These are phyloP conservation scores for Grosmannia huntii DNA, from an alignment of 2,329 filamentous ascomycete genomes.

Conservation along the genomic window DNA sequence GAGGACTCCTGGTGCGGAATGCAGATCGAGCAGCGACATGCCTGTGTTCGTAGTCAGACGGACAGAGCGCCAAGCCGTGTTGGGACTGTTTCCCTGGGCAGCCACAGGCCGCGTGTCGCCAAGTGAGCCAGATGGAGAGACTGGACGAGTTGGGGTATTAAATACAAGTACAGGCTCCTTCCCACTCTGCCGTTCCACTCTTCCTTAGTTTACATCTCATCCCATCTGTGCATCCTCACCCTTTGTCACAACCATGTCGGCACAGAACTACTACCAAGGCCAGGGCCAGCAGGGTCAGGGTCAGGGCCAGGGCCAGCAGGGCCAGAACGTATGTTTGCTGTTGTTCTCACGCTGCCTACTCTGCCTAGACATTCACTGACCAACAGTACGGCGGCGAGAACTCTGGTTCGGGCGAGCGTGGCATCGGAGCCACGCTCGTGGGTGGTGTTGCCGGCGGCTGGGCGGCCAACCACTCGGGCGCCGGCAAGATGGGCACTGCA, in stretches of 20 bases:
- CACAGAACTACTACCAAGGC: slow-evolving; percentile 13
- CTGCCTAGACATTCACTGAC: slow-evolving; percentile 1
- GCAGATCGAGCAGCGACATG: too few species aligned
- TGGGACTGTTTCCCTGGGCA: too few species aligned
- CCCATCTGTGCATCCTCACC: background rate
- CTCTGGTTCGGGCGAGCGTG: slow-evolving; percentile 32
- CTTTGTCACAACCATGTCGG: slow-evolving; percentile 11
- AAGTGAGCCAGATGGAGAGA: background rate
- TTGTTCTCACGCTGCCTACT: slow-evolving; percentile 8
- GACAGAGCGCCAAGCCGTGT: too few species aligned
- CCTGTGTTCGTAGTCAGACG: too few species aligned
- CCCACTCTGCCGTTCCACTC: background rate
- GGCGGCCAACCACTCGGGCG: slow-evolving; percentile 39
- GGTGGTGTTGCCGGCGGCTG: slow-evolving; percentile 42
- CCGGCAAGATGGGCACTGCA: slow-evolving; percentile 36
- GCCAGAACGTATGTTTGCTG: background rate
- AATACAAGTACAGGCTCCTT: background rate
- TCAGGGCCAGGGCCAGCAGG: slow-evolving; percentile 12
- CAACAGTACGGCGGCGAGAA: slow-evolving; percentile 14
- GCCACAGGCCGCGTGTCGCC: background rate
- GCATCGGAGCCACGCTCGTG: slow-evolving; percentile 39
- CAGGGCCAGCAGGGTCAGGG: slow-evolving; percentile 8
- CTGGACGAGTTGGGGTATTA: background rate
- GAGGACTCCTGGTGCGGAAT: too few species aligned
- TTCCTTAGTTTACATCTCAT: background rate